Conservation (phyloP, 331 rosid genomes). For the Rosa hybrid region DNA sequence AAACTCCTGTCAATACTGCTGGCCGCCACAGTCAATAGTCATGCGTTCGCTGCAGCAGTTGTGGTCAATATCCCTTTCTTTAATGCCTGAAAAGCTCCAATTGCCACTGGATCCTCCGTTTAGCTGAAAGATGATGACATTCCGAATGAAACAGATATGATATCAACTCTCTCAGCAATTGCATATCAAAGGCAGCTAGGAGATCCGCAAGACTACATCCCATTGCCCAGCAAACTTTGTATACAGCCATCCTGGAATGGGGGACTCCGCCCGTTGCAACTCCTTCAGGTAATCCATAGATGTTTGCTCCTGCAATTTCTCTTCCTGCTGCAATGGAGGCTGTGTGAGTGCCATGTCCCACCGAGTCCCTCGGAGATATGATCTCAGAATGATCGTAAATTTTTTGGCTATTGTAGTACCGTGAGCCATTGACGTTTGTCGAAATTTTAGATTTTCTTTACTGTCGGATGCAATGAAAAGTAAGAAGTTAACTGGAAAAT, state of each 20-base stretch:
- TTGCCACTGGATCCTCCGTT: conserved; percentile 16
- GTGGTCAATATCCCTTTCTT: conserved; percentile 29
- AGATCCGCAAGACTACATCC: conserved; percentile 26
- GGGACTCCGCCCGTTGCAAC: conserved; percentile 32
- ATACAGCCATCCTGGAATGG: conserved; percentile 20
- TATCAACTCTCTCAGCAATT: conserved; percentile 32
- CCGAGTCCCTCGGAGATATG: conserved; percentile 20
- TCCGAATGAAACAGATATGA: conserved; percentile 27
- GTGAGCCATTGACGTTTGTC: conserved; percentile 32
- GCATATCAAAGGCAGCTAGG: conserved; percentile 25
- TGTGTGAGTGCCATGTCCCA: conserved; percentile 28
- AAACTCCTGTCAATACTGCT: conserved; percentile 25
- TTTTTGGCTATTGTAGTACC: neutral
- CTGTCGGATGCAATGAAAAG: neutral
- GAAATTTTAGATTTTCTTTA: neutral
- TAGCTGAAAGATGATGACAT: neutral
- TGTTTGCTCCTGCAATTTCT: conserved; percentile 20
- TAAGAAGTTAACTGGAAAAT: neutral
- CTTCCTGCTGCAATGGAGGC: conserved; percentile 35
- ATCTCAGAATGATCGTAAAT: neutral
- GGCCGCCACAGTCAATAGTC: conserved; percentile 29
- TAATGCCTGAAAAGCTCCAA: conserved; percentile 35
- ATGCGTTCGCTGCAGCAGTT: conserved; percentile 28
- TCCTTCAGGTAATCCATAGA: conserved; percentile 24
- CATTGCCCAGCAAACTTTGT: conserved; percentile 26